Percentiles rank a stretch among this genome's conserved stretches.
These are phyloP conservation scores for Phaeoacremonium minimum DNA, from an alignment of 2,329 filamentous ascomycete genomes.

Conservation along the genomic window DNA sequence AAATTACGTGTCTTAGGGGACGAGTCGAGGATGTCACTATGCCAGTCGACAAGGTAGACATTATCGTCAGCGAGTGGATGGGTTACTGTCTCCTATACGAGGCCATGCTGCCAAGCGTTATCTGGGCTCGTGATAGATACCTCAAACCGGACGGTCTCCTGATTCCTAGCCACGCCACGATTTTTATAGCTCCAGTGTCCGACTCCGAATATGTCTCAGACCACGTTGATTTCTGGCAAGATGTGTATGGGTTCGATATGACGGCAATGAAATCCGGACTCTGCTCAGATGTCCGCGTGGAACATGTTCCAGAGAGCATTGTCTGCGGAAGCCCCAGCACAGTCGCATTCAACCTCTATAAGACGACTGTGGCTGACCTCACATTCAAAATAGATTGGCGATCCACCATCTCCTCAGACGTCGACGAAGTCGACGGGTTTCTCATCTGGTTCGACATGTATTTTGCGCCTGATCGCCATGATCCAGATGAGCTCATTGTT, in stretches of 20 bases:
- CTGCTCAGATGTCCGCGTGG: conserved; percentile 75
- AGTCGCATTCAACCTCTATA: conserved; percentile 76
- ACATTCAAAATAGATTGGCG: conserved; percentile 68
- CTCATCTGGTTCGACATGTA: conserved; percentile 93
- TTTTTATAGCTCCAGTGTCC: conserved; percentile 76
- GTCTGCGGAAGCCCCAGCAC: conserved; percentile 57
- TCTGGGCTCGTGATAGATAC: conserved; percentile 84
- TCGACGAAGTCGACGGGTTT: conserved; percentile 77
- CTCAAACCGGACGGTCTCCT: conserved; percentile 76
- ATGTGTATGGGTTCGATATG: conserved; percentile 96
- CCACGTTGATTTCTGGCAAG: conserved; percentile 79
- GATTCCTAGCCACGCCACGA: conserved; percentile 78
- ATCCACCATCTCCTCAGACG: conserved; percentile 54
- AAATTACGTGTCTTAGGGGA: conserved; percentile 76
- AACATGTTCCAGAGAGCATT: conserved; percentile 60
- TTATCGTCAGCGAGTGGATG: conserved; percentile 98
- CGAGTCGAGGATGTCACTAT: conserved; percentile 83
- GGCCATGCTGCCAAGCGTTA: conserved; percentile 90
- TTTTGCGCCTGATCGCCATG: conserved; percentile 62
- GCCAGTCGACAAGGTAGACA: conserved; percentile 78
- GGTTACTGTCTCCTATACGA: conserved; percentile 91
- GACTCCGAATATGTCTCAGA: conserved; percentile 76
- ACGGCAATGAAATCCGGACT: conserved; percentile 80
- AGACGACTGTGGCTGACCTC: conserved; percentile 66
- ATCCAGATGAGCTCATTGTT: conserved; percentile 44